Evolutionary conservation across 148 eudicot species (phyloP).

Genomic region (Chenopodium formosanum): DNA sequence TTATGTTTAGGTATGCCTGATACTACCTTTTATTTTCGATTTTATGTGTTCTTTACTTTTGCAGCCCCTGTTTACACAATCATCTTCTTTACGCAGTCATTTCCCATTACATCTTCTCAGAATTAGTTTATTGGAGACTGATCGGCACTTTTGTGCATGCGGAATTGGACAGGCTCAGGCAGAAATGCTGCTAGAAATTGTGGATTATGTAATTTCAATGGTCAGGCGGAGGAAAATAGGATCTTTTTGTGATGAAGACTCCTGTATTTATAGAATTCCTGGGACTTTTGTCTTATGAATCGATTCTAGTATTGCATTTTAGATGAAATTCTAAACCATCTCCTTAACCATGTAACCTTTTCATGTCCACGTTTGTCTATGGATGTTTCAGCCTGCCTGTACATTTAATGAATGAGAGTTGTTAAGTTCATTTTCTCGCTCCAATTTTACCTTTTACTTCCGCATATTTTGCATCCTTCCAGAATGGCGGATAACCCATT

Average conservation of each 20-base stretch:
- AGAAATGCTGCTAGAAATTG: not conserved
- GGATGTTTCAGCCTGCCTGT: not conserved
- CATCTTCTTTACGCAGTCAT: not conserved
- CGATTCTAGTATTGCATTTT: not conserved
- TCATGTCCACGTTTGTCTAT: not conserved
- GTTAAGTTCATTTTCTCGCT: not conserved
- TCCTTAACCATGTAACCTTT: not conserved
- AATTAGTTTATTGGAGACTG: not conserved
- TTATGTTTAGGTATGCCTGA: slow-evolving; percentile 12
- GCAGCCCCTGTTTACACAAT: not conserved
- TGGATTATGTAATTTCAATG: not conserved
- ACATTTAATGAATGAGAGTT: not conserved
- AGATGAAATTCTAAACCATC: not conserved
- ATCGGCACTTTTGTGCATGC: not conserved
- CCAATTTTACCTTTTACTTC: not conserved
- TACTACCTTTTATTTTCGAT: not conserved
- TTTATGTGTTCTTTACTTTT: not conserved
- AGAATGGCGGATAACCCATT: not conserved
- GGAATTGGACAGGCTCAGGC: not conserved
- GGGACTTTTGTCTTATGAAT: not conserved
- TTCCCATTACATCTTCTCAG: not conserved
- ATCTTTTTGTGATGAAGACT: not conserved
- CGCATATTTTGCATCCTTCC: not conserved
- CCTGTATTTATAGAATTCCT: not conserved
- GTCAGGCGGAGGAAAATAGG: not conserved